Evolutionary conservation across 2,329 filamentous ascomycete species (phyloP), one percentile per base, ranked within the genome.

Genomic region (Periconia sp.): DNA sequence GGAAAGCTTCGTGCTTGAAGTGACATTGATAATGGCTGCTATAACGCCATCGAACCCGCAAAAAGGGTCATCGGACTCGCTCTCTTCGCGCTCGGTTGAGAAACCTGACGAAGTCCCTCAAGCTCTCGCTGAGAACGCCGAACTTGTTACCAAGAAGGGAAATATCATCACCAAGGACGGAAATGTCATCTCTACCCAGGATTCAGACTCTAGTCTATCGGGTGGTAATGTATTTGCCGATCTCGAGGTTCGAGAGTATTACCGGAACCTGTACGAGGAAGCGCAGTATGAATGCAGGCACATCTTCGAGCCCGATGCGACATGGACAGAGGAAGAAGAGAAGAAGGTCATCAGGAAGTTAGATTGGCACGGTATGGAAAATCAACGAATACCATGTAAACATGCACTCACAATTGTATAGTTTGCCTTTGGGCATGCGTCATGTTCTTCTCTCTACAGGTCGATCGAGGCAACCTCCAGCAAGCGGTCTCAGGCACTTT

Each of bases 231-330:
- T 52, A 20, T 85, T 85, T 59, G 72, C 77, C 0, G 80, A 84
- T 47, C 77, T 80, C 2, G 72, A 74, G 2, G 72, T 81, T 2
- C 81, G 82, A 1, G 77, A 80, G n/a, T 77, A 82, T 60, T 85
- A 82, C 78, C 73, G 75, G 2, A 70, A 71, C 5, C 64, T 84
- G 5, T 85, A 85, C 55, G 81, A 85, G 56, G 78, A 79, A 7
- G 81, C 82, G 1, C 56, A 73, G 69, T 76, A 84, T 61, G 79
- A 81, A 63, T 77, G 79, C 13, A 67, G 74, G 37, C 77, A 80
- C 62, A 74, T 76, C 11, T 81, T 77, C 71, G 78, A 81, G 52
- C 77, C 75, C 0, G 68, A 75, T 0, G 73, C 77, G 44, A 74
- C 77, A 42, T 80, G 77, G 77, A 69, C 68, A 1, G 66, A 75